These are phyloP conservation scores for Datura wrightii DNA, from an alignment of 257 asterid species.

Conservation along the genomic window DNA sequence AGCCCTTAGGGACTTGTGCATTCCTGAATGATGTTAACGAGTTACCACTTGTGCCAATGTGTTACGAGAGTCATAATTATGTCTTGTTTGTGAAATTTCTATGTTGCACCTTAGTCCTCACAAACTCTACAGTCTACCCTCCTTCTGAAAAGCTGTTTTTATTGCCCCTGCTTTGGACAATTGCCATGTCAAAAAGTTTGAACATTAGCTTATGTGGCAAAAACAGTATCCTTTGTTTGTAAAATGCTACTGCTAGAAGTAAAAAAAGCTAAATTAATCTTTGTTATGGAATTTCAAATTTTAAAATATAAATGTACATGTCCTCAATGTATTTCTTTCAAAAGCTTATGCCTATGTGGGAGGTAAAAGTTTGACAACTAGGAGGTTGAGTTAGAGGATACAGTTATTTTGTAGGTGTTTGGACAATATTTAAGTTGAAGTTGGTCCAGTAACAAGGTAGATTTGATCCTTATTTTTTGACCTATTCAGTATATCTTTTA, in stretches of 20 bases:
- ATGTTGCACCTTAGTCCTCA: not conserved
- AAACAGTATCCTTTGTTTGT: not conserved
- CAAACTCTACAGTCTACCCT: not conserved
- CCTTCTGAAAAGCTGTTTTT: not conserved
- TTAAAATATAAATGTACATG: not conserved
- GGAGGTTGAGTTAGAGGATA: slow-evolving; percentile 11
- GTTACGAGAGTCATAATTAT: not conserved
- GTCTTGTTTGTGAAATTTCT: not conserved
- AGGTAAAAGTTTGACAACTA: not conserved
- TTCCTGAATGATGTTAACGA: not conserved
- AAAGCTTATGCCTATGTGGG: not conserved
- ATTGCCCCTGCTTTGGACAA: not conserved
- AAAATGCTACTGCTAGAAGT: not conserved
- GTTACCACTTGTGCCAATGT: not conserved
- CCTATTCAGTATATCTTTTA: not conserved
- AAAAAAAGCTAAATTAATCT: not conserved
- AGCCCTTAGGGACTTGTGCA: not conserved
- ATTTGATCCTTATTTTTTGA: not conserved
- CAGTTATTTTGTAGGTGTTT: not conserved
- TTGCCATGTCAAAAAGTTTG: not conserved
- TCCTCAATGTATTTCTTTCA: not conserved
- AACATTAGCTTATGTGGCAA: not conserved
- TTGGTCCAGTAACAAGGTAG: not conserved
- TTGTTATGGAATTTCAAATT: not conserved
- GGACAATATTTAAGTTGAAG: slow-evolving; percentile 15